phyloP scores from a whole-genome alignment of 2,329 filamentous ascomycete genomes.

The Lecanoromycetidae sp. region DNA sequence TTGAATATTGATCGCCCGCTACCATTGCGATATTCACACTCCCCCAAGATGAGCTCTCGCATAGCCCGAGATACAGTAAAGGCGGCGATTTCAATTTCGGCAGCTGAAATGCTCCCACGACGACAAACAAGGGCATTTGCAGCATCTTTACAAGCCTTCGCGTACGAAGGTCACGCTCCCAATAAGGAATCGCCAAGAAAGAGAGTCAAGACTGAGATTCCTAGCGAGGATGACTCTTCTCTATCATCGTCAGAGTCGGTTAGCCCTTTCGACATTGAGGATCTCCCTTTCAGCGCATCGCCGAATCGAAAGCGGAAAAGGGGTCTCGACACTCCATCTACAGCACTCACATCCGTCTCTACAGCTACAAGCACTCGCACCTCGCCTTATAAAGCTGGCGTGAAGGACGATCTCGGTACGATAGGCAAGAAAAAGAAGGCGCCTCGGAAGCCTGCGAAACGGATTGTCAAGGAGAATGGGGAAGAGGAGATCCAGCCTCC shows the following conservation, averaged over 20 bases:
- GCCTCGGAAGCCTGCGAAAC: conserved; percentile 26
- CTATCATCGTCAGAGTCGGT: conserved; percentile 27
- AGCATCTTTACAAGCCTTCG: conserved; percentile 34
- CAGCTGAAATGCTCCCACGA: conserved; percentile 29
- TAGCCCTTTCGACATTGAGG: conserved; percentile 40
- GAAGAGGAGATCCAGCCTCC: conserved; percentile 44
- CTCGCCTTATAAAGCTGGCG: conserved; percentile 6
- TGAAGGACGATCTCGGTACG: conserved; percentile 1
- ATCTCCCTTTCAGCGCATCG: conserved; percentile 30
- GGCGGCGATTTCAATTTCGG: conserved; percentile 39
- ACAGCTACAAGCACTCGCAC: conserved; percentile 7
- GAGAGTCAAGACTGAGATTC: conserved; percentile 25
- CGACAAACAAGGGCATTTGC: conserved; percentile 32
- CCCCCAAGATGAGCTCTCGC: conserved; percentile 44
- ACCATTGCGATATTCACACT: background rate
- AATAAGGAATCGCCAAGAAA: conserved; percentile 5
- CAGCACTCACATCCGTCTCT: conserved; percentile 24
- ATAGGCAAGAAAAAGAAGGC: conserved; percentile 21
- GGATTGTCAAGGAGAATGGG: conserved; percentile 29
- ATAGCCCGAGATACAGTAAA: conserved; percentile 48
- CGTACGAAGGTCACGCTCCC: conserved; percentile 15
- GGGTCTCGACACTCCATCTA: conserved; percentile 24
- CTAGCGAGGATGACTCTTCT: conserved; percentile 22
- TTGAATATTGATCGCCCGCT: background rate
- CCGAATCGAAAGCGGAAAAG: conserved; percentile 39